A percentile compares a stretch with the other conserved stretches of the same genome.
Evolutionary conservation across 345 rosid genomes (phyloP).

Genomic region (Linum tenue): DNA sequence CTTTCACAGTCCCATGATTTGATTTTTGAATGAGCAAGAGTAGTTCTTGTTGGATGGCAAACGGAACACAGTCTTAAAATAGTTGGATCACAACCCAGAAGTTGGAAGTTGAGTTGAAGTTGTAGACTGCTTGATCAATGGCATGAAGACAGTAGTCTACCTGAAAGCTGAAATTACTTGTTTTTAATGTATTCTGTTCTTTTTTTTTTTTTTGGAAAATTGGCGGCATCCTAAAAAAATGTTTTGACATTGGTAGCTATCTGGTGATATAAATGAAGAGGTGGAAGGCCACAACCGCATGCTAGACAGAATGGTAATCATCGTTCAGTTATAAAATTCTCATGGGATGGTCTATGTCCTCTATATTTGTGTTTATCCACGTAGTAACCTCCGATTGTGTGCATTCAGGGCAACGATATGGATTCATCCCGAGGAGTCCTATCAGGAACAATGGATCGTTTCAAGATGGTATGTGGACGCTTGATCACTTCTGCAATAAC

Average conservation of each 20-base stretch:
- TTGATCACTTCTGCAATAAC: not conserved
- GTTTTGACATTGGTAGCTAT: constrained; percentile 41
- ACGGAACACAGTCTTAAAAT: too few relatives aligned
- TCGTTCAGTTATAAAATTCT: not conserved
- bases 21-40: too few relatives aligned
- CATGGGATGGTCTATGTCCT: not conserved
- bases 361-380: not conserved
- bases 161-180: too few relatives aligned
- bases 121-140: too few relatives aligned
- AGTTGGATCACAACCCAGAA: too few relatives aligned
- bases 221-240: too few relatives aligned
- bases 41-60: too few relatives aligned
- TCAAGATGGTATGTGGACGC: constrained; percentile 55
- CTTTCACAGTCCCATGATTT: too few relatives aligned
- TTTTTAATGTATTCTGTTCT: too few relatives aligned
- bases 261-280: constrained; percentile 86
- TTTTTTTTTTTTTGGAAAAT: too few relatives aligned
- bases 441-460: constrained; percentile 92
- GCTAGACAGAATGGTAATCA: constrained; percentile 78
- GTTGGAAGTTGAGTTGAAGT: too few relatives aligned
- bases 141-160: too few relatives aligned
- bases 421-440: constrained; percentile 84
- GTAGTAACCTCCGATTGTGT: constrained; percentile 8
- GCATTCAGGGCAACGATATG: constrained; percentile 79
- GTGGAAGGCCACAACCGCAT: constrained; percentile 72